Base-by-base conservation (phyloP, 2,329 filamentous ascomycete genomes). In the Fusarium mundagurra region DNA sequence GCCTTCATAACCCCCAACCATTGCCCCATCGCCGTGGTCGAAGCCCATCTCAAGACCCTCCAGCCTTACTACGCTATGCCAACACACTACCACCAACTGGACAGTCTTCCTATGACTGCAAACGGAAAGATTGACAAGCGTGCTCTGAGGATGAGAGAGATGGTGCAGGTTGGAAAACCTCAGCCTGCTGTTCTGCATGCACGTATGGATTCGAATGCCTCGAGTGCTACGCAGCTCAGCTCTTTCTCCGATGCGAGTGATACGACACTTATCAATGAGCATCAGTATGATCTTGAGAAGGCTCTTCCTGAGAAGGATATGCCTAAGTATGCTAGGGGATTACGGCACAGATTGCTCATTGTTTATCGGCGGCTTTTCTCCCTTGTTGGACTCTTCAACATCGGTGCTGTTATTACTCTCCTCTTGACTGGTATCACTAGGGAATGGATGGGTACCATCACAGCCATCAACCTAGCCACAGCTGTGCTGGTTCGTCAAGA, bases 71-170 rank as follows among this genome's bases (percentile, higher is more conserved):
- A 90, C 75, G 88, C 87, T 2, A 82, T 88, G 16, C 88, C 88
- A 0, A 83, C 83, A 1, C 77, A 81, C 36, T 86, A 86, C 75
- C 81, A 85, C 31, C 81, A 83, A 29, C 77, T 88, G 5, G 77
- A 81, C 0, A 77, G 77, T 1, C 83, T 90, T 22, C 87, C 88
- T 0, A 81, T 88, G 50, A 90, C 88, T 1, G 69, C 83, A 20
- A 90, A 90, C 67, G 88, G 88, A 39, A 90, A 90, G 77, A 84
- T 89, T 43, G 86, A 90, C 79, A 89, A 88, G 81, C 81, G 80
- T 18, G 79, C 82, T 7, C 82, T 90, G 1, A 61, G 50, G 9
- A 39, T 73, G 53, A 31, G 5, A 55, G 51, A 55, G 16, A 11
- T 53, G 33, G 17, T 51, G 33, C 47, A 61, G 12, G 67, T 64